Percentiles rank a stretch among this genome's conserved stretches.
Evolutionary conservation across 257 asterid genomes (phyloP).

Genomic region (Fraxinus americana): DNA sequence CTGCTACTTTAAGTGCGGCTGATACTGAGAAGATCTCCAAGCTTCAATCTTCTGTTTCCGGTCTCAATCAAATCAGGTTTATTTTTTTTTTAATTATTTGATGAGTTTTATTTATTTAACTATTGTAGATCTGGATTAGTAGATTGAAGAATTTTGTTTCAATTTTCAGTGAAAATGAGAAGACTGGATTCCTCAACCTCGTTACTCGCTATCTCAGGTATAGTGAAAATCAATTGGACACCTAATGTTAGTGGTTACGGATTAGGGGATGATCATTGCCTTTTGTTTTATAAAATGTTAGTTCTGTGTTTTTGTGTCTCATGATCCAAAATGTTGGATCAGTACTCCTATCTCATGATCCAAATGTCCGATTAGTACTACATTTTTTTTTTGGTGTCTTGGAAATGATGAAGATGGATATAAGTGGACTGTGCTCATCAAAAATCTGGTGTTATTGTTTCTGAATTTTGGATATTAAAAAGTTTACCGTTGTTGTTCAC

Average conservation of each 20-base stretch:
- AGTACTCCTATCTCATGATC: too few species aligned
- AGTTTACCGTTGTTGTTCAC: background rate
- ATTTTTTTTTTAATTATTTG: too few species aligned
- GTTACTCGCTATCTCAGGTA: background rate
- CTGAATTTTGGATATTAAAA: background rate
- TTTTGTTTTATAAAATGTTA: too few species aligned
- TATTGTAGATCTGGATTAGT: too few species aligned
- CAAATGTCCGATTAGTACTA: background rate
- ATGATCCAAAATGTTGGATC: too few species aligned
- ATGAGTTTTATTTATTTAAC: too few species aligned
- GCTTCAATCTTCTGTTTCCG: background rate
- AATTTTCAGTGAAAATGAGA: background rate
- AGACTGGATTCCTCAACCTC: background rate
- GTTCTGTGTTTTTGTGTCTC: too few species aligned
- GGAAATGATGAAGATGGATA: background rate
- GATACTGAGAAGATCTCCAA: background rate
- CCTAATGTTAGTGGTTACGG: background rate
- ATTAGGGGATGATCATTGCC: too few species aligned
- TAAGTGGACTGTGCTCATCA: background rate
- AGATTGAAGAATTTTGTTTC: too few species aligned
- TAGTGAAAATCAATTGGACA: background rate
- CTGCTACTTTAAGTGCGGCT: slow-evolving; percentile 2
- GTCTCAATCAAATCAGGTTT: slow-evolving; percentile 2
- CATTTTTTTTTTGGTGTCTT: too few species aligned
- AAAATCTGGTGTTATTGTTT: background rate